Evolutionary conservation across 129 eudicot genomes (phyloP).

Genomic region (Pulicaria dysenterica): DNA sequence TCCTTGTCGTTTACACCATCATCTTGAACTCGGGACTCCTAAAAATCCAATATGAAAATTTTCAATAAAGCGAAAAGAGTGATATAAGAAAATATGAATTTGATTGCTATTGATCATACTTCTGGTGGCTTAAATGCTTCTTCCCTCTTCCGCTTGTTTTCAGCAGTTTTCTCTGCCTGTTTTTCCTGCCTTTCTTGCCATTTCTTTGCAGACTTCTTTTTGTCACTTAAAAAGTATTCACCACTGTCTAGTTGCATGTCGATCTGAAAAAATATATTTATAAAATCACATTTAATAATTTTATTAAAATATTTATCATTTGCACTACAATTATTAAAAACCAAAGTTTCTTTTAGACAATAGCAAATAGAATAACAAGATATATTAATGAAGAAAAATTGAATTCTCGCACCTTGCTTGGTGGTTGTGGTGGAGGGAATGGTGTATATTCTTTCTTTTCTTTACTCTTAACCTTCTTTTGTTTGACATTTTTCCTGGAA

Average conservation of each 20-base stretch:
- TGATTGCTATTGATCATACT: conserved; percentile 37
- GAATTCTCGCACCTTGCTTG: conserved; percentile 70
- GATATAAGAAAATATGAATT: neutral
- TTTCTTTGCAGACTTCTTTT: conserved; percentile 80
- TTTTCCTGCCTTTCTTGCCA: conserved; percentile 95
- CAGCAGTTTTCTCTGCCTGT: conserved; percentile 82
- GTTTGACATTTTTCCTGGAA: conserved; percentile 87
- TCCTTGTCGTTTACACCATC: conserved; percentile 35
- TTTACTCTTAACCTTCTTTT: conserved; percentile 75
- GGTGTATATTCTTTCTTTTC: conserved; percentile 95
- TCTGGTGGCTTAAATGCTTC: conserved; percentile 87
- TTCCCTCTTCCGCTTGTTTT: conserved; percentile 73
- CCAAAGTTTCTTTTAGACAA: neutral
- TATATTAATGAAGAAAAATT: neutral
- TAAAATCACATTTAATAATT: neutral
- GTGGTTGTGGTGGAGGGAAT: conserved; percentile 92
- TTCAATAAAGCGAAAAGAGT: neutral
- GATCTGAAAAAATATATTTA: conserved; percentile 40
- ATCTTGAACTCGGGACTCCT: conserved; percentile 58
- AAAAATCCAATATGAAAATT: conserved; percentile 13
- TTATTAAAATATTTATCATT: neutral
- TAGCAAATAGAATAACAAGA: neutral
- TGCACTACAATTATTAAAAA: neutral
- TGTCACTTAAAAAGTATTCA: conserved; percentile 86
- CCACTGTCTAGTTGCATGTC: conserved; percentile 87